A percentile compares a stretch with the other conserved stretches of the same genome.
Conservation (phyloP, 2,329 filamentous ascomycete genomes). For the Cytospora paraplurivora region DNA sequence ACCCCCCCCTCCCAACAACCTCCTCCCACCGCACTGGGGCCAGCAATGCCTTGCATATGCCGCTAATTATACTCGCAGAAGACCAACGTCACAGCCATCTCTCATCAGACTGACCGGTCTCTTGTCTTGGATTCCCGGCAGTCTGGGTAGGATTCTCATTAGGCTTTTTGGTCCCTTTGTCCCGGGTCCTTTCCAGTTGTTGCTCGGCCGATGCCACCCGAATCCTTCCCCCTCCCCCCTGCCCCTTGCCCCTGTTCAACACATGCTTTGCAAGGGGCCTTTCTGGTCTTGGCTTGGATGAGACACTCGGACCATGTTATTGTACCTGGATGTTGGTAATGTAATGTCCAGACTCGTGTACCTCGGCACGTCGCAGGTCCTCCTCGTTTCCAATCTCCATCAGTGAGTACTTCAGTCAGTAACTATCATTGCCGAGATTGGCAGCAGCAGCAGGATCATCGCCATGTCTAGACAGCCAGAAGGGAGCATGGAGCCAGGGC, state of each 20-base stretch:
- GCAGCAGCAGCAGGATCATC: background rate
- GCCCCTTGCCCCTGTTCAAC: too few relatives aligned
- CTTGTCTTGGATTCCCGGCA: conserved; percentile 23
- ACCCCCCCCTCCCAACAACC: background rate
- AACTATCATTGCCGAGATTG: too few relatives aligned
- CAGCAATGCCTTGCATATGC: conserved; percentile 29
- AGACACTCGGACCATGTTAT: too few relatives aligned
- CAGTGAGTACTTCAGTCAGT: too few relatives aligned
- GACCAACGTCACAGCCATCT: conserved; percentile 18
- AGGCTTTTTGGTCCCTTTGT: conserved; percentile 15
- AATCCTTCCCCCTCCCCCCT: background rate
- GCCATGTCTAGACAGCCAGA: background rate
- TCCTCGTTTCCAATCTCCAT: too few relatives aligned
- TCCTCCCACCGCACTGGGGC: conserved; percentile 23
- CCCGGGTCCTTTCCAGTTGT: conserved; percentile 5
- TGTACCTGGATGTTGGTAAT: too few relatives aligned
- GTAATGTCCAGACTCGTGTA: too few relatives aligned
- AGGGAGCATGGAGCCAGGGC: too few relatives aligned
- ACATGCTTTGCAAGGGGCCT: background rate
- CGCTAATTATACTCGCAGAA: conserved; percentile 17
- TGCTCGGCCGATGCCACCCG: conserved; percentile 13
- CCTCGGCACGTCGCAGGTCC: too few relatives aligned
- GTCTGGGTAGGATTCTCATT: conserved; percentile 29
- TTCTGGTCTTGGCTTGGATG: background rate
- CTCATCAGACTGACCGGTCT: background rate